Evolutionary conservation across 1,139 yeast genomes (phyloP), one percentile per base, ranked within the genome.

Genomic region (Protomyces pachydermus): DNA sequence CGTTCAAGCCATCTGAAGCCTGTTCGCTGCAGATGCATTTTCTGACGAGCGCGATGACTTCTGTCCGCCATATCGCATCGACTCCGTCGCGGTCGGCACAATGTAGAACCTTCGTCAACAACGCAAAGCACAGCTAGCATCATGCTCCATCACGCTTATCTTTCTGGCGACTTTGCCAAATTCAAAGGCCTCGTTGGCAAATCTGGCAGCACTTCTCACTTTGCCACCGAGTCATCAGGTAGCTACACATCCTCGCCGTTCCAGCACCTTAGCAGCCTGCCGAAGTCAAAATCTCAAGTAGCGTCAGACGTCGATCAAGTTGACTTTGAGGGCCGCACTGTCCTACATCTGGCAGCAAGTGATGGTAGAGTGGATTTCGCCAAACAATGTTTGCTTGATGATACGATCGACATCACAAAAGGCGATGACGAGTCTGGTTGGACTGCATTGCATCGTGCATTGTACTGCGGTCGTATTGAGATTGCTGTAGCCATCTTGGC

Each of bases 391-490:
- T 73, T 87, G 50, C 79, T 79, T 65, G 80, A 82, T 68, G 78
- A 81, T 6, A 78, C 80, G 54, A 71, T 79, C 10, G 80, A 85
- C 54, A 68, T 84, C 1, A 70, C 72, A 10, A 73, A 81, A 0
- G 75, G 78, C 1, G 97, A 91, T 72, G 78, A 78, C 65, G 97
- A 91, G 73, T 89, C 83, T 71, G 89, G 91, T 0, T 91, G 96
- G 88, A 87, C 89, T 50, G 84, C 91, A 38, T 77, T 91, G 53
- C 97, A 91, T 74, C 82, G 83, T 70, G 85, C 84, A 51, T 78
- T 87, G 52, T 84, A 78, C 70, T 76, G 79, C 72, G 90, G 87
- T 66, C 80, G 85, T 65, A 73, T 87, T 34, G 72, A 81, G 8
- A 82, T 86, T 71, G 85, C 86, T 14, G 81, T 79, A 68, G 75